Conservation (phyloP, 768 basidiomycete genomes). For the Roridomyces roridus region DNA sequence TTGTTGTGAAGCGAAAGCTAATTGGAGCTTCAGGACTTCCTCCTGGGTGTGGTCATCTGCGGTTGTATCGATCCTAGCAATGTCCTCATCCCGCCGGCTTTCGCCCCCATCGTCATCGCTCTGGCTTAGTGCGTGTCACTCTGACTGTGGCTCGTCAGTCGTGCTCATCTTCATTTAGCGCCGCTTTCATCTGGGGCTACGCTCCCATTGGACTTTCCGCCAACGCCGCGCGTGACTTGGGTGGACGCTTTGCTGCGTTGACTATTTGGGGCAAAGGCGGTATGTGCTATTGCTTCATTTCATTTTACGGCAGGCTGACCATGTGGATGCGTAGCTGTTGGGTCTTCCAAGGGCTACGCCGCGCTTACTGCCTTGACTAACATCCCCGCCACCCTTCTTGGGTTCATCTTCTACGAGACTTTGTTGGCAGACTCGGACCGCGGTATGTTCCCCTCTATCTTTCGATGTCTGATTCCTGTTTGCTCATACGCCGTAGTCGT, state of each 20-base stretch:
- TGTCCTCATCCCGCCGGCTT: constrained; percentile 56
- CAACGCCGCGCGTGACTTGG: constrained; percentile 74
- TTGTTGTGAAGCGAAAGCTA: background rate
- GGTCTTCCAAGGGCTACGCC: constrained; percentile 55
- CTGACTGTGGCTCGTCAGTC: no score
- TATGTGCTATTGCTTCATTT: constrained; percentile 18
- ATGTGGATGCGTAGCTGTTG: constrained; percentile 20
- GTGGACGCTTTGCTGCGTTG: constrained; percentile 65
- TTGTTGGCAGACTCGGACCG: constrained; percentile 65
- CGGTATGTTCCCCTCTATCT: constrained; percentile 42
- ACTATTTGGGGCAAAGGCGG: constrained; percentile 63
- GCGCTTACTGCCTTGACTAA: constrained; percentile 71
- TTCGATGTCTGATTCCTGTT: no score
- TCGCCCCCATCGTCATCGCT: constrained; percentile 58
- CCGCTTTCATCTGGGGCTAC: constrained; percentile 66
- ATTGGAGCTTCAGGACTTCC: constrained; percentile 41
- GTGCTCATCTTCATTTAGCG: constrained; percentile 39
- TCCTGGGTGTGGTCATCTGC: constrained; percentile 60
- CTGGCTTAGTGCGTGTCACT: constrained; percentile 59
- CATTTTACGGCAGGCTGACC: constrained; percentile 36
- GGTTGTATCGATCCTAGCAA: constrained; percentile 64
- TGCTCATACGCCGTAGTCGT: no score
- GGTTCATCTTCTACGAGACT: constrained; percentile 58
- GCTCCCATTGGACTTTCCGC: constrained; percentile 58
- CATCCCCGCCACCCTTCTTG: constrained; percentile 67